These are phyloP conservation scores for Hypoxylon sp. DNA, from an alignment of 2,329 filamentous ascomycete species.

Conservation along the genomic window DNA sequence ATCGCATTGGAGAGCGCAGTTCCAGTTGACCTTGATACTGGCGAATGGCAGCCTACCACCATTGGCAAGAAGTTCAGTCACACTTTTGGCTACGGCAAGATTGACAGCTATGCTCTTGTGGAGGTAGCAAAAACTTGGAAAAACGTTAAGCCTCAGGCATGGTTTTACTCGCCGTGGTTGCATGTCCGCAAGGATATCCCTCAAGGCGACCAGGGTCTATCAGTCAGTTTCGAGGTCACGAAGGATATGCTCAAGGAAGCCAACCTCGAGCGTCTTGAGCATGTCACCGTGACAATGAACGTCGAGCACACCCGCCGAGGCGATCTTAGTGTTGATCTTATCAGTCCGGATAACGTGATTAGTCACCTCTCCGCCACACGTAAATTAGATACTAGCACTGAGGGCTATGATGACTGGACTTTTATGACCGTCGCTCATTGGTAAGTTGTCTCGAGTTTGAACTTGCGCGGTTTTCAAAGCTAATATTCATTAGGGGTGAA, in stretches of 20 bases:
- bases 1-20: slow-evolving; percentile 88
- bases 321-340: slow-evolving; percentile 91
- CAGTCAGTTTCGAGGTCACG: slow-evolving; percentile 86
- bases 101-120: slow-evolving; percentile 89
- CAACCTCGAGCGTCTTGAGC: slow-evolving; percentile 90
- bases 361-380: slow-evolving; percentile 88
- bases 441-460: slow-evolving; percentile 65
- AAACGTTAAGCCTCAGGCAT: slow-evolving; percentile 93
- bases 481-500: slow-evolving; percentile 79
- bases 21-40: slow-evolving; percentile 78
- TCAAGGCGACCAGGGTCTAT: slow-evolving; percentile 84
- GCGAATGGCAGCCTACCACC: slow-evolving; percentile 85
- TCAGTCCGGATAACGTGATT: slow-evolving; percentile 84
- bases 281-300: slow-evolving; percentile 98
- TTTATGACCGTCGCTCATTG: slow-evolving; percentile 99
- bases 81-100: slow-evolving; percentile 94
- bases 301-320: slow-evolving; percentile 88
- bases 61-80: slow-evolving; percentile 93
- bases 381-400: slow-evolving; percentile 73
- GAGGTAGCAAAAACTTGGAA: slow-evolving; percentile 88
- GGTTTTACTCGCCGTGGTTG: slow-evolving; percentile 94
- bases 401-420: slow-evolving; percentile 94
- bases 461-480: slow-evolving; percentile 24
- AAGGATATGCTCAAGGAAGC: slow-evolving; percentile 82
- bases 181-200: slow-evolving; percentile 90